These are phyloP conservation scores for Diaporthe ilicicola DNA, from an alignment of 2,329 filamentous ascomycete genomes.

Conservation along the genomic window DNA sequence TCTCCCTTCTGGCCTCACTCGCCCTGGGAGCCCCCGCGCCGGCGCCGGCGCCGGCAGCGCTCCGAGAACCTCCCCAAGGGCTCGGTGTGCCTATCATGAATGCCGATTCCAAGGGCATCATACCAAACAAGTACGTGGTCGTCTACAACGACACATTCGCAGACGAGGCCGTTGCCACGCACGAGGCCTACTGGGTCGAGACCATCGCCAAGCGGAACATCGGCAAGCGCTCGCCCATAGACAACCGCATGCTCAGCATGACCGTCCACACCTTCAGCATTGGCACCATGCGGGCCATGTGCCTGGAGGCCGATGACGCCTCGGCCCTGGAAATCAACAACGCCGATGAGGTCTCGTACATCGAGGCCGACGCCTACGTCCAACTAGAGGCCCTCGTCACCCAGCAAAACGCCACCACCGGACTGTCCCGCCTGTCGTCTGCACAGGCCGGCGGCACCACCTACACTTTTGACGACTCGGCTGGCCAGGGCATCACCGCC, in stretches of 20 bases:
- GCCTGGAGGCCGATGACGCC: constrained; percentile 46
- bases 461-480: constrained; percentile 62
- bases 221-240: constrained; percentile 54
- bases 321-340: constrained; percentile 53
- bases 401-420: constrained; percentile 62
- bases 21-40: constrained; percentile 25
- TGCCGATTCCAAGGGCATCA: constrained; percentile 54
- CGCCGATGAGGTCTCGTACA: constrained; percentile 51
- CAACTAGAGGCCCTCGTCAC: constrained; percentile 52
- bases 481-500: constrained; percentile 64
- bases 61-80: background rate
- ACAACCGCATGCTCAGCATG: constrained; percentile 58
- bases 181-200: constrained; percentile 57
- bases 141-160: constrained; percentile 67
- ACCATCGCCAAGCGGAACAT: constrained; percentile 66
- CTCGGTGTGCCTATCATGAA: constrained; percentile 60
- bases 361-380: constrained; percentile 59
- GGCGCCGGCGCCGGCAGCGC: background rate
- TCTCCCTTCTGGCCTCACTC: constrained; percentile 27
- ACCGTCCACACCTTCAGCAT: constrained; percentile 57
- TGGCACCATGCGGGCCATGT: constrained; percentile 60
- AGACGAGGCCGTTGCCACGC: constrained; percentile 56
- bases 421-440: constrained; percentile 63
- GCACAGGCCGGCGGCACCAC: constrained; percentile 41
- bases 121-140: constrained; percentile 69